A percentile compares a stretch with the other conserved stretches of the same genome.
These are phyloP conservation scores for Amylocarpus encephaloides DNA, from an alignment of 2,329 filamentous ascomycete species.

Conservation along the genomic window DNA sequence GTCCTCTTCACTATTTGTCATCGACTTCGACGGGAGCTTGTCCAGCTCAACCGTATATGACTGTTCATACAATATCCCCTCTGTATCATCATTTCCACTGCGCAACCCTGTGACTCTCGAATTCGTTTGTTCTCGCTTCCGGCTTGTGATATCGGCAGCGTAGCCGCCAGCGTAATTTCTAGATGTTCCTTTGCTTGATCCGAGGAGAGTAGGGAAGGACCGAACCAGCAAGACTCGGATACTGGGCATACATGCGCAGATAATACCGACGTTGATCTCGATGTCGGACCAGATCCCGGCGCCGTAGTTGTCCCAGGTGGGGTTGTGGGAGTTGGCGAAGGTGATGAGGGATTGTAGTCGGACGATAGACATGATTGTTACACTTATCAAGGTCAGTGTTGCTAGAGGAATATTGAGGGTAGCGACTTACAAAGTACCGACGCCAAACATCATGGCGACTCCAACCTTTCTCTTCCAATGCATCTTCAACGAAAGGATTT, in stretches of 20 bases:
- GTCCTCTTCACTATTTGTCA: no score
- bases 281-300: slow-evolving; percentile 93
- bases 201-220: background rate
- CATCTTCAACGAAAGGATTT: slow-evolving; percentile 1
- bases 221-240: slow-evolving; percentile 35
- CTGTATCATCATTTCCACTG: background rate
- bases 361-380: slow-evolving; percentile 4
- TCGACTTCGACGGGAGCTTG: background rate
- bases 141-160: background rate
- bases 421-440: slow-evolving; percentile 6
- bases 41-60: background rate
- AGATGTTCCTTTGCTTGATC: background rate
- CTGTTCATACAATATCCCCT: background rate
- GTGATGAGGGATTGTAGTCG: slow-evolving; percentile 5
- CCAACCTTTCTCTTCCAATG: slow-evolving; percentile 5
- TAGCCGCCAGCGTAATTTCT: background rate
- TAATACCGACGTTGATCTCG: slow-evolving; percentile 85
- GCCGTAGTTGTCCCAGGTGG: slow-evolving; percentile 48
- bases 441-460: slow-evolving; percentile 7
- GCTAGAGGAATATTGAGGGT: background rate
- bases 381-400: slow-evolving; percentile 1
- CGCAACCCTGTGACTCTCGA: background rate
- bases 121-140: background rate
- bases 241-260: slow-evolving; percentile 87
- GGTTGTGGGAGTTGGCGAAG: slow-evolving; percentile 31